A percentile compares a stretch with the other conserved stretches of the same genome.
phyloP scores from a whole-genome alignment of 352 stramenopile genomes.

The Phytophthora idaei region DNA sequence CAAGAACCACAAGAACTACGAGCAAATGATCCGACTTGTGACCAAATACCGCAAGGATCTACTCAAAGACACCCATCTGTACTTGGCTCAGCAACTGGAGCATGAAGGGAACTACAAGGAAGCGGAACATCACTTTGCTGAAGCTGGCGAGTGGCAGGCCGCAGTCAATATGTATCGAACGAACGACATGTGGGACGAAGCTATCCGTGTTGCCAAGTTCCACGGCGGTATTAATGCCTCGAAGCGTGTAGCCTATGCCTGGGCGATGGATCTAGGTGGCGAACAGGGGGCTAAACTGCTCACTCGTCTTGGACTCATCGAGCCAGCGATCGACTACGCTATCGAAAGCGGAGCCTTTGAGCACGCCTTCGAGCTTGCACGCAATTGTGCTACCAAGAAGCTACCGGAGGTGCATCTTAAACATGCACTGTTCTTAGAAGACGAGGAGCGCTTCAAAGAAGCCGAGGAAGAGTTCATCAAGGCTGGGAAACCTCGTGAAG shows the following conservation, averaged over 20 bases:
- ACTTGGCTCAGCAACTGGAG: slow-evolving; percentile 93
- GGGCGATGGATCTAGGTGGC: slow-evolving; percentile 91
- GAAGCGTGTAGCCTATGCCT: slow-evolving; percentile 94
- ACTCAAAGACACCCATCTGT: slow-evolving; percentile 94
- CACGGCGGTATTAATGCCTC: slow-evolving; percentile 91
- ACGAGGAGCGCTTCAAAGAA: slow-evolving; percentile 94
- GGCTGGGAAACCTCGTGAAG: slow-evolving; percentile 91
- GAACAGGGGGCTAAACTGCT: slow-evolving; percentile 92
- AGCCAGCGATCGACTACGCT: slow-evolving; percentile 94
- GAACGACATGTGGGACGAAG: slow-evolving; percentile 96
- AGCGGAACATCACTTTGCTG: slow-evolving; percentile 94
- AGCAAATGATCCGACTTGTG: slow-evolving; percentile 95
- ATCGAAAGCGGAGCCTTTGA: slow-evolving; percentile 93
- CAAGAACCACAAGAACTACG: slow-evolving; percentile 96
- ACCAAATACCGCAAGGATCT: slow-evolving; percentile 93
- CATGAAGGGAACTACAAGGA: slow-evolving; percentile 92
- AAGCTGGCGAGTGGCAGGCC: slow-evolving; percentile 91
- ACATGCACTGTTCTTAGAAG: slow-evolving; percentile 92
- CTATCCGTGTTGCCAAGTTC: slow-evolving; percentile 94
- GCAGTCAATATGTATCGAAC: slow-evolving; percentile 96
- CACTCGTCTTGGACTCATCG: slow-evolving; percentile 90
- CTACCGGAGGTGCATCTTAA: slow-evolving; percentile 93
- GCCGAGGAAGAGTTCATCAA: slow-evolving; percentile 94
- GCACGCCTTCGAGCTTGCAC: slow-evolving; percentile 92
- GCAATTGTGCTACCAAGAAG: slow-evolving; percentile 85